A percentile compares a stretch with the other conserved stretches of the same genome.
Conservation (phyloP, 345 rosid genomes). For the Clausena lansium region DNA sequence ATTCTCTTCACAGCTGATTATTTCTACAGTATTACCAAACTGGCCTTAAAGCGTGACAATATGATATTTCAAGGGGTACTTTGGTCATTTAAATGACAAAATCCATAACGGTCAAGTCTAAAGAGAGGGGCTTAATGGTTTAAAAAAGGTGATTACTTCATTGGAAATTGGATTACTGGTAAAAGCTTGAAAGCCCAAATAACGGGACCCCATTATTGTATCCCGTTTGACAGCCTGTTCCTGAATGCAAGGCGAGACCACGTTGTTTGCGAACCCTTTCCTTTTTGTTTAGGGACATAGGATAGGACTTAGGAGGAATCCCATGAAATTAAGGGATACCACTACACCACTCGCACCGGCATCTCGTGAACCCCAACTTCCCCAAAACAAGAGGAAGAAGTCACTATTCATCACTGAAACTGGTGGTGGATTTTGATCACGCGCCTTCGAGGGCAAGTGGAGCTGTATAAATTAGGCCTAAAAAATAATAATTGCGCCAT, state of each 20-base stretch:
- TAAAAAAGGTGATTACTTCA: background rate
- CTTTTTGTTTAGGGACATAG: too few species aligned
- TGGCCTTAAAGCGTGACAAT: too few species aligned
- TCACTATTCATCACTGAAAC: too few species aligned
- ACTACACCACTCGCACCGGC: background rate
- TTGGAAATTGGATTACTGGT: constrained; percentile 16
- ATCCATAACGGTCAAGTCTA: background rate
- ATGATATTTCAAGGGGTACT: background rate
- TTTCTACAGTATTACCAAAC: too few species aligned
- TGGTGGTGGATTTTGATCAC: background rate
- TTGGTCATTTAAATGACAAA: background rate
- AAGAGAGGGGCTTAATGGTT: constrained; percentile 8
- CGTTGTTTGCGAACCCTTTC: too few species aligned
- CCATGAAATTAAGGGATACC: too few species aligned
- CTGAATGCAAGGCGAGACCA: background rate
- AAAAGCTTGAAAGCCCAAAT: background rate
- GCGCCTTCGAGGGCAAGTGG: background rate
- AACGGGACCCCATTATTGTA: background rate
- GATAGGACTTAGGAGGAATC: too few species aligned
- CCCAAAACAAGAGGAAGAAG: too few species aligned
- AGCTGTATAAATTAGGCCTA: too few species aligned
- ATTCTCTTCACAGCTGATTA: too few species aligned
- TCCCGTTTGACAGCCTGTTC: constrained; percentile 22
- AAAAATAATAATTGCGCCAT: too few species aligned
- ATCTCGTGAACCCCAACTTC: background rate